Evolutionary conservation across 768 basidiomycete genomes (phyloP), one percentile per base, ranked within the genome.

Genomic region (Suillus placidus): DNA sequence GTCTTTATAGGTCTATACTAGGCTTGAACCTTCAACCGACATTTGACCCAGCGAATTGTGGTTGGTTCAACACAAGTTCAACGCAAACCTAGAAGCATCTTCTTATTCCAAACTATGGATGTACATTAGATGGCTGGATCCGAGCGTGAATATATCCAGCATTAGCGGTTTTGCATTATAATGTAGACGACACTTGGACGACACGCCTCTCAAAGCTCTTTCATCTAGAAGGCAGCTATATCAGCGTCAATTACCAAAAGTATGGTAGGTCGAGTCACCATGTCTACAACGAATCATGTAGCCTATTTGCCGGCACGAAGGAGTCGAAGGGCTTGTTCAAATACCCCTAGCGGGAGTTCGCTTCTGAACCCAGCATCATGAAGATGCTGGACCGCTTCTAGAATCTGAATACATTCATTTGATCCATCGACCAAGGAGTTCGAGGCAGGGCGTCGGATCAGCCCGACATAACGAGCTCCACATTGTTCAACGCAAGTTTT

Each of bases 401-500:
- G 42, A 30, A 60, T 26, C 30, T 60, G 58, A 40, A 60, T 30
- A 8, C 42, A 43, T 32, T 60, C 58, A 16, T 60, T 60, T 10
- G 58, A 60, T 18, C 3, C 58, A 32, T 60, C 58, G 32, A 32
- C 40, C 58, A 23, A 60, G 12, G 57, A 6, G 30, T 32, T 40
- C 18, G 70, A 67, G 63, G 72, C 71, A n/a, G 77, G 77, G 38
- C 77, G 78, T 30, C 73, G 76, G 37, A 77, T 69, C 30, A 77
- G 66, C 20, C 66, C 65, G 37, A 77, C 67, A 9, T 72, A 64
- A 43, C 76, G 74, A 10, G 76, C 78, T 2, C 77, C 77, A 26
- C 77, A 75, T 13, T 79, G 77, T 57, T 77, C 76, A 49, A 78
- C 42, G 58, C 76, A 78, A 12, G 71, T 71, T 61, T 78, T 75